Base-by-base conservation (phyloP, 73 alveolate species). In the Paramecium pentaurelia region DNA sequence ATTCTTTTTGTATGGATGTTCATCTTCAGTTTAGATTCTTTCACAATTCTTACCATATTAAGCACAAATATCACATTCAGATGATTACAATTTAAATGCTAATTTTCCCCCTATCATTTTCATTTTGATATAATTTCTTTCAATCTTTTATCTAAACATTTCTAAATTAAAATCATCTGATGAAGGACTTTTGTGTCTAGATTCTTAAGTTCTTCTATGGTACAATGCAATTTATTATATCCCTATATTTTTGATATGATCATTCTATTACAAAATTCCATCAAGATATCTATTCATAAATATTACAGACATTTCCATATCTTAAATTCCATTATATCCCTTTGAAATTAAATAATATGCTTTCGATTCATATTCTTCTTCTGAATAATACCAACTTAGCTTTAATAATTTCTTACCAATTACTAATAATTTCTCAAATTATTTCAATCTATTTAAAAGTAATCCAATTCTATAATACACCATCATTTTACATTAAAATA, bases 61-160 rank as follows among this genome's bases (percentile, higher is more conserved):
- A 44, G 91, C 91, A 45, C 91, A 80, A 1, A 80, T 45, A 6
- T 40, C 75, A 47, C 91, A 80, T 25, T 49, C 91, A 16, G 47
- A 42, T 9, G 91, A 80, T 42, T 42, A 45, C 28, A 36, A 12
- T 47, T 49, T 80, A 14, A 49, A 42, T 45, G 58, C 30, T 38
- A 25, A 27, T 34, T 80, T 80, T 4, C 91, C 91, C 9, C 91
- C 91, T 4, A 80, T 36, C 58, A 80, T 32, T 47, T 80, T 44
- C 91, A 49, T 80, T 27, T 28, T 47, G 25, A 32, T 80, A 6
- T 32, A 80, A 80, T 80, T 45, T 2, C 58, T 49, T 80, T 42
- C 75, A 11, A 80, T 27, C 32, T 42, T 45, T 25, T 47, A 60
- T 20, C 44, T 25, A 27, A 44, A 44, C 49, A 80, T 32, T 7